phyloP scores from a whole-genome alignment of 805 yeast species.

The Cyberlindnera mississippiensis region DNA sequence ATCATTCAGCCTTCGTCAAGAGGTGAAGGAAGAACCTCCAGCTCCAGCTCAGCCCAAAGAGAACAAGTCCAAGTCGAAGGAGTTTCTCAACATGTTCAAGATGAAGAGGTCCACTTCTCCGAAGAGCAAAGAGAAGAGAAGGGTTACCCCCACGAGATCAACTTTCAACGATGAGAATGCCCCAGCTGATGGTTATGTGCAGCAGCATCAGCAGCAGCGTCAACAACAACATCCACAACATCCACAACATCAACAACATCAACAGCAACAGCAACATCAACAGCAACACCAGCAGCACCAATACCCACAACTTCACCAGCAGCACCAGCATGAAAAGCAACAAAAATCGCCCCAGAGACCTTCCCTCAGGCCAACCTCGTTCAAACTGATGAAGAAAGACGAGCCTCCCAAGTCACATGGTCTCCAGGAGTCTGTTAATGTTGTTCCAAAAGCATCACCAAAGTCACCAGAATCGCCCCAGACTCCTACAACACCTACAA shows the following conservation, averaged over 20 bases:
- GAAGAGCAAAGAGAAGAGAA: constrained; percentile 14
- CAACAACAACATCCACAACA: constrained; percentile 1
- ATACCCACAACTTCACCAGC: too few relatives aligned
- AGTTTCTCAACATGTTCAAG: constrained; percentile 26
- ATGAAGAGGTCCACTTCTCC: constrained; percentile 26
- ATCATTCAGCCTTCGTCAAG: constrained; percentile 6
- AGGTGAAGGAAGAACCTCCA: constrained; percentile 9
- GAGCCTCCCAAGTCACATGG: constrained; percentile 1
- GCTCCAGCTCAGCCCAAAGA: constrained; percentile 10
- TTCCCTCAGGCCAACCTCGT: constrained; percentile 11
- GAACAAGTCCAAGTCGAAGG: constrained; percentile 24
- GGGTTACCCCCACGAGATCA: constrained; percentile 8
- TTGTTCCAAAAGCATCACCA: constrained; percentile 10
- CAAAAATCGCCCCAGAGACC: constrained; percentile 20
- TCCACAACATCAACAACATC: neutral
- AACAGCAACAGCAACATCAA: constrained; percentile 1
- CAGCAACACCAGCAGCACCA: neutral
- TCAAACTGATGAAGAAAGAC: constrained; percentile 11
- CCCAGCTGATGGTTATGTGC: neutral
- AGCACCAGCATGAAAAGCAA: neutral
- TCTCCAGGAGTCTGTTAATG: constrained; percentile 21
- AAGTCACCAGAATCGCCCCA: constrained; percentile 5
- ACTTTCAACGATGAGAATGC: constrained; percentile 16
- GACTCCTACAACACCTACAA: constrained; percentile 7
- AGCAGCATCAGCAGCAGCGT: constrained; percentile 1